Conservation (phyloP, 164 flowering plant species). For the Tetracentron sinense region DNA sequence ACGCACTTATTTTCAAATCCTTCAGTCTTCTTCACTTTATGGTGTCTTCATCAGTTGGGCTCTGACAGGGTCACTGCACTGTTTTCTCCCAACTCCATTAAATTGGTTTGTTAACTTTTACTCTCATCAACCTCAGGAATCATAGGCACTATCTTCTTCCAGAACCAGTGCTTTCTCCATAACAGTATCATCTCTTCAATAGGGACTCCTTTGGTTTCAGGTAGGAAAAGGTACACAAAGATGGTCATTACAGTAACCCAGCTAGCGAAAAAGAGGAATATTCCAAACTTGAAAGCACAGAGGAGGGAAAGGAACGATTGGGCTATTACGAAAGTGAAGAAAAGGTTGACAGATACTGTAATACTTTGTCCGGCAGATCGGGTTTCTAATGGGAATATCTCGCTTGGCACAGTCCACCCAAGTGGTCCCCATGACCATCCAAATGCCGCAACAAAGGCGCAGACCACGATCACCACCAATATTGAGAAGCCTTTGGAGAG, state of each 20-base stretch:
- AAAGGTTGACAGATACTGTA: conserved; percentile 48
- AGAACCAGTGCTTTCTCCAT: conserved; percentile 65
- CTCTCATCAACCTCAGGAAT: conserved; percentile 9
- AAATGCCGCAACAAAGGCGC: conserved; percentile 72
- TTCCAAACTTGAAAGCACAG: conserved; percentile 46
- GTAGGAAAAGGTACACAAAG: conserved; percentile 46
- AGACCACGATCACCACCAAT: conserved; percentile 61
- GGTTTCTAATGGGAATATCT: conserved; percentile 53
- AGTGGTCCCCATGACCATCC: conserved; percentile 68
- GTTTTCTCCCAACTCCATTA: too few relatives aligned
- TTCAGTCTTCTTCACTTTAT: too few relatives aligned
- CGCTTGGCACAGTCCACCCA: conserved; percentile 64
- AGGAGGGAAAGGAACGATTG: conserved; percentile 47
- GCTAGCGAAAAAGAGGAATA: conserved; percentile 60
- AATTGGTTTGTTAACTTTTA: too few relatives aligned
- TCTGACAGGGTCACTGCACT: too few relatives aligned
- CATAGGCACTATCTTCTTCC: conserved; percentile 44
- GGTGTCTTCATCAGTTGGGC: too few relatives aligned
- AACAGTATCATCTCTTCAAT: conserved; percentile 55
- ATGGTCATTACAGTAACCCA: conserved; percentile 55
- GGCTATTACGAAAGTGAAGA: conserved; percentile 55
- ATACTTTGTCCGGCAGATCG: conserved; percentile 59
- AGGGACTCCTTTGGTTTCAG: conserved; percentile 60
- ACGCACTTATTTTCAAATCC: too few relatives aligned
- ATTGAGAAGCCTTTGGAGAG: conserved; percentile 58